Evolutionary conservation across 2,329 filamentous ascomycete genomes (phyloP).

Genomic region (Penicillium sp.): DNA sequence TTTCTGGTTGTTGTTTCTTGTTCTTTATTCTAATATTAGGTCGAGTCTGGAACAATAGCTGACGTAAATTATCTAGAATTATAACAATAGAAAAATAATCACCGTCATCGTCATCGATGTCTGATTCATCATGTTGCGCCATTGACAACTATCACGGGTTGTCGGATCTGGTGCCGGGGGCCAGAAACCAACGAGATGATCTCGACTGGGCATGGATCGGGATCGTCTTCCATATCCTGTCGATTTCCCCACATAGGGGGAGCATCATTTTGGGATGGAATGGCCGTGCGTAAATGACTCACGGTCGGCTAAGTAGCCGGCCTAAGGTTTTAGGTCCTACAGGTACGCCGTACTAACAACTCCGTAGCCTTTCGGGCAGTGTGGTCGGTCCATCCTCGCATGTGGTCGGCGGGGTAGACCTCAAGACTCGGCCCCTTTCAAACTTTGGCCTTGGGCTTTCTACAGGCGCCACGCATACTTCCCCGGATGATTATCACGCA

Average conservation of each 20-base stretch:
- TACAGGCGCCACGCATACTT: background rate
- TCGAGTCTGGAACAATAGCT: background rate
- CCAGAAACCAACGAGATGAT: background rate
- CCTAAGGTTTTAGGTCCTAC: background rate
- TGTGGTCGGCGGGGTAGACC: constrained; percentile 13
- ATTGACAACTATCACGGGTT: constrained; percentile 1
- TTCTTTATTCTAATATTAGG: background rate
- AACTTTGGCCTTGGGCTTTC: background rate
- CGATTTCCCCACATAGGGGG: background rate
- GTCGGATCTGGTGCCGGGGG: constrained; percentile 13
- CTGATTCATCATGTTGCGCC: background rate
- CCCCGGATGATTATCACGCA: constrained; percentile 18
- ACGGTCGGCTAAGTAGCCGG: constrained; percentile 15
- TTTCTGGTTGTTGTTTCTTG: too few relatives aligned
- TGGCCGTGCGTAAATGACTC: constrained; percentile 17
- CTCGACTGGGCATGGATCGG: background rate
- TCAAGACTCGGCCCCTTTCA: background rate
- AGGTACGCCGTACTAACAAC: background rate
- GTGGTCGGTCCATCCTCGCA: constrained; percentile 2
- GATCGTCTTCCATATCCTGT: background rate
- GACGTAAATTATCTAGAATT: background rate
- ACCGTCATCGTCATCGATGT: background rate
- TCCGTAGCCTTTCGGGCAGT: constrained; percentile 2
- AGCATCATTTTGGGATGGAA: constrained; percentile 12
- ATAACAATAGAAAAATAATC: background rate